Evolutionary conservation across 2,329 filamentous ascomycete genomes (phyloP).

Genomic region (Metarhizium humberi): DNA sequence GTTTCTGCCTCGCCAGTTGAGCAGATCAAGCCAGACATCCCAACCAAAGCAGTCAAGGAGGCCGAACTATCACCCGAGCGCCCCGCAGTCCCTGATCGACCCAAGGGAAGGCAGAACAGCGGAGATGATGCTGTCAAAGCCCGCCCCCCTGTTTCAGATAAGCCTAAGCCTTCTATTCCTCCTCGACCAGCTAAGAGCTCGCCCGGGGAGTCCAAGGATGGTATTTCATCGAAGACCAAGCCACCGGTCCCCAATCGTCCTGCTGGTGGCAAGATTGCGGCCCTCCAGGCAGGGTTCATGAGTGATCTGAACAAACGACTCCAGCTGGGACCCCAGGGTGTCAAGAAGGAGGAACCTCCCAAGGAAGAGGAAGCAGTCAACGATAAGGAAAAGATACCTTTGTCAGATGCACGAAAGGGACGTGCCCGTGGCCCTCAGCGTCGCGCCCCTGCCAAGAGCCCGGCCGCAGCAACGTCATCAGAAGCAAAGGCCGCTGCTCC

Average conservation of each 20-base stretch:
- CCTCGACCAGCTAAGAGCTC: constrained; percentile 47
- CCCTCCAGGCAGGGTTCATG: constrained; percentile 85
- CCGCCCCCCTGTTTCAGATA: constrained; percentile 37
- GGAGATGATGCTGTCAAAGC: constrained; percentile 26
- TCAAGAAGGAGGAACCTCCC: constrained; percentile 62
- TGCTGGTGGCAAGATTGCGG: constrained; percentile 77
- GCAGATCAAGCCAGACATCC: constrained; percentile 19
- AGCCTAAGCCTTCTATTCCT: constrained; percentile 53
- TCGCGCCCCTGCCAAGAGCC: constrained; percentile 51
- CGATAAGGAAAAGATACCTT: constrained; percentile 64
- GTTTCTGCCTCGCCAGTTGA: constrained; percentile 35
- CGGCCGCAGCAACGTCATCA: constrained; percentile 25
- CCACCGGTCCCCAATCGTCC: constrained; percentile 70
- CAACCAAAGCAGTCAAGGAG: constrained; percentile 28
- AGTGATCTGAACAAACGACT: constrained; percentile 86
- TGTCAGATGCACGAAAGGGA: constrained; percentile 82
- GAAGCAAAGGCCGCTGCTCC: constrained; percentile 17
- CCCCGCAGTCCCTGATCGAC: constrained; percentile 40
- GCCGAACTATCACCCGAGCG: constrained; percentile 27
- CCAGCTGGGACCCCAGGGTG: constrained; percentile 71
- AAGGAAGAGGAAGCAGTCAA: constrained; percentile 45
- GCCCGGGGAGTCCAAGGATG: constrained; percentile 30
- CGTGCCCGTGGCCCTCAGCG: constrained; percentile 81
- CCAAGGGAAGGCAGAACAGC: constrained; percentile 38
- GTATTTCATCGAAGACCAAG: constrained; percentile 58